These are phyloP conservation scores for Microbotryum lychnidis-dioicae DNA, from an alignment of 1,284 basidiomycete genomes.

Conservation along the genomic window DNA sequence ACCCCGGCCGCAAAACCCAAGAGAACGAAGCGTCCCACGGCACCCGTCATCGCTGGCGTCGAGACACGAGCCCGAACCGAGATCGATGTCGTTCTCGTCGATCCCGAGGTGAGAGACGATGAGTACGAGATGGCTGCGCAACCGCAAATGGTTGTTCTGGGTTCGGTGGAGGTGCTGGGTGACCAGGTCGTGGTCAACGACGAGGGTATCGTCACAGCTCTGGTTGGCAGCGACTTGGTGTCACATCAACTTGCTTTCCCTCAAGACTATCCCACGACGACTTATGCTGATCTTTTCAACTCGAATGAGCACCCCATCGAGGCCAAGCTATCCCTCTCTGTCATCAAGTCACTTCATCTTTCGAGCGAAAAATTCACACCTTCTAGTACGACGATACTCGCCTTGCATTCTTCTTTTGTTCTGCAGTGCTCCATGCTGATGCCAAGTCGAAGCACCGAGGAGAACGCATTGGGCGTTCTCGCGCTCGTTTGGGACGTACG, in stretches of 20 bases:
- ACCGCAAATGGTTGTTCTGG: conserved; percentile 15
- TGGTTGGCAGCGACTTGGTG: not conserved
- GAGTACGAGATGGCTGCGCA: conserved; percentile 16
- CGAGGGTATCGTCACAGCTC: conserved; percentile 22
- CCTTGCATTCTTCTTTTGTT: conserved; percentile 29
- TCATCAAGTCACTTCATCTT: conserved; percentile 20
- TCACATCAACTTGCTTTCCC: not conserved
- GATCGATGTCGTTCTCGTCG: conserved; percentile 25
- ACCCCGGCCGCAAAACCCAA: conserved; percentile 21
- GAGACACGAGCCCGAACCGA: conserved; percentile 5
- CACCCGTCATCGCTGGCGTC: conserved; percentile 22
- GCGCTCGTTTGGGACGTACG: conserved; percentile 26
- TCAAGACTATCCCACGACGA: not conserved
- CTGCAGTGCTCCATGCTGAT: conserved; percentile 8
- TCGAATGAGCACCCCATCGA: not conserved
- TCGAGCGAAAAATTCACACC: conserved; percentile 7
- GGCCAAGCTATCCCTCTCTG: conserved; percentile 3
- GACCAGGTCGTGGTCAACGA: conserved; percentile 28
- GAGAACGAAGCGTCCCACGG: conserved; percentile 20
- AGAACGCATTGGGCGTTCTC: not conserved
- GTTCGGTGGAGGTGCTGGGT: conserved; percentile 13
- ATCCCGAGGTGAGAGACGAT: conserved; percentile 14
- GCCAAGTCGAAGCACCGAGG: not conserved
- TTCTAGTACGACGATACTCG: conserved; percentile 12
- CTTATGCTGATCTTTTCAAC: conserved; percentile 23